These are phyloP conservation scores for Stenogyne calaminthoides DNA, from an alignment of 305 asterid genomes.

Conservation along the genomic window DNA sequence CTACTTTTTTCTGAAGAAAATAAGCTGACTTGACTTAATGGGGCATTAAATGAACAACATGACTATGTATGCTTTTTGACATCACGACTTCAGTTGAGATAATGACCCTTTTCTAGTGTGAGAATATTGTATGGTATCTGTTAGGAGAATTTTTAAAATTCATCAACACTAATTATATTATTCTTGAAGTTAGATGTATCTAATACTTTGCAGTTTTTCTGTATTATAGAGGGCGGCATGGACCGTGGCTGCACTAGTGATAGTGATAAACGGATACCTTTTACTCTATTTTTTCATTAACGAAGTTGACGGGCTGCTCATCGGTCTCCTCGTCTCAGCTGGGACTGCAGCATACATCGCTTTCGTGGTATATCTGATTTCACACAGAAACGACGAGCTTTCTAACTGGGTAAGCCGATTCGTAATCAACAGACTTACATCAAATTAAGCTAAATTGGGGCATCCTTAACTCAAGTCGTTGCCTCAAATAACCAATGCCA, in stretches of 20 bases:
- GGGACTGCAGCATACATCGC: constrained; percentile 66
- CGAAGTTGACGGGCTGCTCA: constrained; percentile 67
- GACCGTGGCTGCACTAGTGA: constrained; percentile 90
- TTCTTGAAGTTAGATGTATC: not conserved
- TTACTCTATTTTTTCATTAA: constrained; percentile 75
- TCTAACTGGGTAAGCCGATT: constrained; percentile 46
- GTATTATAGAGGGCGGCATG: constrained; percentile 71
- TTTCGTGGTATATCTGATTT: constrained; percentile 71
- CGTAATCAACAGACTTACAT: constrained; percentile 39
- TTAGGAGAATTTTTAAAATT: not conserved
- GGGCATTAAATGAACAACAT: not conserved
- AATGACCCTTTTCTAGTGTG: not conserved
- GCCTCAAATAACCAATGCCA: not conserved
- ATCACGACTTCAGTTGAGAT: not conserved
- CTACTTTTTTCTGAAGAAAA: not conserved
- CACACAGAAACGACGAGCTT: constrained; percentile 50
- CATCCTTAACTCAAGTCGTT: not conserved
- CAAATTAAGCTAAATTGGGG: constrained; percentile 29
- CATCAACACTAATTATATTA: not conserved
- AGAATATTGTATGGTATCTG: not conserved
- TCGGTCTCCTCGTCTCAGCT: constrained; percentile 54
- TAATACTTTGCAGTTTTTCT: not conserved
- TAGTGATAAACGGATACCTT: constrained; percentile 90
- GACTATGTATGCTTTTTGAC: not conserved
- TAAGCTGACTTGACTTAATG: not conserved